Evolutionary conservation across 2,329 filamentous ascomycete genomes (phyloP).

Genomic region (Phyllosticta capitalensis): DNA sequence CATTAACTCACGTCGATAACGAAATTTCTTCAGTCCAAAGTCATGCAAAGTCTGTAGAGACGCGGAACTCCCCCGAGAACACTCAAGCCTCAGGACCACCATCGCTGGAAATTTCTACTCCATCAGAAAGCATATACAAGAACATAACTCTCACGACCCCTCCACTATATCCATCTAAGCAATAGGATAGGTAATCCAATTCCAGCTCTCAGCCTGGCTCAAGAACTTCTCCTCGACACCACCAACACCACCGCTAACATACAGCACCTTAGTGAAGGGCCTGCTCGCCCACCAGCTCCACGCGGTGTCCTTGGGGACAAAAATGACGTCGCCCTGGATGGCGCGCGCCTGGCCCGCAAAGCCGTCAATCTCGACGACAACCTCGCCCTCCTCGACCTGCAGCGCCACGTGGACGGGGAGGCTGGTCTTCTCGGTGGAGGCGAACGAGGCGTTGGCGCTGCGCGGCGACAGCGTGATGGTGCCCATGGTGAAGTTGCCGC

Average conservation of each 20-base stretch:
- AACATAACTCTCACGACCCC: neutral
- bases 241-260: constrained; percentile 17
- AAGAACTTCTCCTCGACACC: constrained; percentile 16
- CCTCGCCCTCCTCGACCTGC: constrained; percentile 30
- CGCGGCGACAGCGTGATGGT: constrained; percentile 33
- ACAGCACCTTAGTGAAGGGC: constrained; percentile 18
- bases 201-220: constrained; percentile 13
- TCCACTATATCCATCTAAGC: neutral
- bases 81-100: neutral
- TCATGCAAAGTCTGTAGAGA: no score
- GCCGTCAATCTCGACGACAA: constrained; percentile 25
- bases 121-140: neutral
- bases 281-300: constrained; percentile 26
- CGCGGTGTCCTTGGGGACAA: constrained; percentile 25
- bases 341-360: constrained; percentile 20
- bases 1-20: no score
- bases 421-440: constrained; percentile 14
- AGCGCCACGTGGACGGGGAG: constrained; percentile 28
- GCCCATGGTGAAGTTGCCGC: constrained; percentile 35
- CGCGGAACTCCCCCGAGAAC: no score
- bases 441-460: constrained; percentile 14
- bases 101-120: neutral
- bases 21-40: no score
- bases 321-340: constrained; percentile 31
- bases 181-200: constrained; percentile 14